Base-by-base conservation (phyloP, 208 protist species). In the Naegleria lovaniensis region DNA sequence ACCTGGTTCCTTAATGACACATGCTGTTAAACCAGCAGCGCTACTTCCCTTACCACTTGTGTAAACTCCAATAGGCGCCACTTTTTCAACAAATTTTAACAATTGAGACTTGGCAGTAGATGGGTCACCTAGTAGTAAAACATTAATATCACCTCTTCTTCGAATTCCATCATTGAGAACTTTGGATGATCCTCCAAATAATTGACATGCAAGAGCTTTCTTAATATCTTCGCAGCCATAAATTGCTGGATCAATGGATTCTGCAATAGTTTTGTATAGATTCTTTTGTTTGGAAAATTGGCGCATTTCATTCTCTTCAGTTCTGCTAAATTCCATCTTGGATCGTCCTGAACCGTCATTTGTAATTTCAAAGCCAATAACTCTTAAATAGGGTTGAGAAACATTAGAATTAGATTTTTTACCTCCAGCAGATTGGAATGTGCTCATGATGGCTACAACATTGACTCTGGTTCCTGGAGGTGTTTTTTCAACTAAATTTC, bases 101-200 rank as follows among this genome's bases (percentile, higher is more conserved):
- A 99, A 94, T 94, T 99, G 99, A 41, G 96, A 99, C 92, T 99
- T 99, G 13, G 98, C 99, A 11, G 98, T 99, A 40, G 98, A 99
- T 0, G 99, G 99, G 93, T 99, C 99, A 84, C 99, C 99, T 43
- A 99, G 96, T 83, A 99, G 96, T 29, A 99, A 96, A 0, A 99
- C 97, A 96, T 99, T 99, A 94, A 99, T 99, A 93, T 99, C 98
- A 33, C 99, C 98, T 91, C 99, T 95, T 15, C 99, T 91, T 90
- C 96, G 96, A 93, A 98, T 99, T 76, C 96, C 98, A 93, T 99
- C 99, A 7, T 94, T 91, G 76, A 99, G 93, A 76, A 92, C 91
- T 94, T 99, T 99, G 5, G 97, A 93, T 5, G 97, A 97, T 5
- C 99, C 99, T 76, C 98, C 98, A 95, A 99, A 99, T 33, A 99